Conservation (phyloP, 1,284 basidiomycete species). For the Lentinula novae-zelandiae region DNA sequence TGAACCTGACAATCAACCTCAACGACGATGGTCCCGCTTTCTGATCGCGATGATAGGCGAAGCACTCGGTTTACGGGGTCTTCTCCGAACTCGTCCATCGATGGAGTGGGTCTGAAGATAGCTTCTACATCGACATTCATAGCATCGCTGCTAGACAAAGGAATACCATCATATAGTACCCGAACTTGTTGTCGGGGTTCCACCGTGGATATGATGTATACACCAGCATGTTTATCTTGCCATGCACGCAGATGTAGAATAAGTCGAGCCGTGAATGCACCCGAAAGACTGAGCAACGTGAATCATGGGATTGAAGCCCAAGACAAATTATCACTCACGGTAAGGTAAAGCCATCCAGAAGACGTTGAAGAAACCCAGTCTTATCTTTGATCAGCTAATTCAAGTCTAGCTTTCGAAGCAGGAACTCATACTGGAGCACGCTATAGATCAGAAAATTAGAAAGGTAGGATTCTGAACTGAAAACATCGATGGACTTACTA, state of each 20-base stretch:
- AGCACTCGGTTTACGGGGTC: not conserved
- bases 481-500: conserved; percentile 1
- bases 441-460: not conserved
- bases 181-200: not conserved
- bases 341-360: conserved; percentile 13
- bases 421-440: conserved; percentile 9
- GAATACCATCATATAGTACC: not conserved
- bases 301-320: not conserved
- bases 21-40: not conserved
- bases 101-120: not conserved
- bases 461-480: not conserved
- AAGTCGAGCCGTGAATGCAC: conserved; percentile 29
- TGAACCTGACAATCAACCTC: not conserved
- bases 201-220: not conserved
- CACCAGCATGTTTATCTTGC: not conserved
- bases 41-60: not conserved
- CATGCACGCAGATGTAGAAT: conserved; percentile 26
- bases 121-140: not conserved
- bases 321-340: conserved; percentile 1
- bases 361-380: conserved; percentile 9
- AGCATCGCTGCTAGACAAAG: not conserved
- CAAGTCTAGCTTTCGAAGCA: not conserved
- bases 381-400: not conserved
- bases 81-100: not conserved
- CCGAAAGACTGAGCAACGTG: conserved; percentile 26